A percentile compares a stretch with the other conserved stretches of the same genome.
Conservation (phyloP, 2,329 filamentous ascomycete species). For the Pestalotiopsis sp. region DNA sequence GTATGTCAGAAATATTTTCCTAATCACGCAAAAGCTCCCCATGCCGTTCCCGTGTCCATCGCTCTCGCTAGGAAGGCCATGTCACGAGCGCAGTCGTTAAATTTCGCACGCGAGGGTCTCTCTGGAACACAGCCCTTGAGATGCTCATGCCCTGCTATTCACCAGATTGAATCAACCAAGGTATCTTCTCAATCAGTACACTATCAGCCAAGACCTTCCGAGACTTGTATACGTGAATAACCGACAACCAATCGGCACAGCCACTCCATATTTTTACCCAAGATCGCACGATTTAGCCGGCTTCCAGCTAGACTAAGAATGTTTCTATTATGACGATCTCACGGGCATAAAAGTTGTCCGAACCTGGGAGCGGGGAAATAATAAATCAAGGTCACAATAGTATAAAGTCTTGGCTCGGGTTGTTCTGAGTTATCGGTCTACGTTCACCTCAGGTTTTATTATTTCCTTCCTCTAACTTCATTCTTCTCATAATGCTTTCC, state of each 20-base stretch:
- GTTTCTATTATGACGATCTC: background rate
- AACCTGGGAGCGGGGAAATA: background rate
- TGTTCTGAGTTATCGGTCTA: background rate
- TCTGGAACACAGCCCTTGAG: too few species aligned
- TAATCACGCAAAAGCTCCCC: too few species aligned
- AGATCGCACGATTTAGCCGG: background rate
- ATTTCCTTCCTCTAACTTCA: background rate
- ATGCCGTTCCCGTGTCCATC: too few species aligned
- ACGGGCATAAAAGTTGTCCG: background rate
- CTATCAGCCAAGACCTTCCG: background rate
- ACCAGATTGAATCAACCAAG: too few species aligned
- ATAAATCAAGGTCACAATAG: background rate
- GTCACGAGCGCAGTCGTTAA: too few species aligned
- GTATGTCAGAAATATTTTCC: too few species aligned
- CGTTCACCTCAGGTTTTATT: background rate
- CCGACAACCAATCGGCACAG: background rate
- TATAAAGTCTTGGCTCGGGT: slow-evolving; percentile 1
- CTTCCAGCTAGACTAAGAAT: background rate
- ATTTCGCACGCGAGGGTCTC: too few species aligned
- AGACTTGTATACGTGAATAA: background rate
- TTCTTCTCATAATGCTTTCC: background rate
- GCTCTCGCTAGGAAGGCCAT: too few species aligned
- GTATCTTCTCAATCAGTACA: too few species aligned
- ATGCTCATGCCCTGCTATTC: too few species aligned
- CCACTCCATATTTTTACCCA: background rate